Base-by-base conservation (phyloP, 1,284 basidiomycete species). In the Phlebopus sp. region DNA sequence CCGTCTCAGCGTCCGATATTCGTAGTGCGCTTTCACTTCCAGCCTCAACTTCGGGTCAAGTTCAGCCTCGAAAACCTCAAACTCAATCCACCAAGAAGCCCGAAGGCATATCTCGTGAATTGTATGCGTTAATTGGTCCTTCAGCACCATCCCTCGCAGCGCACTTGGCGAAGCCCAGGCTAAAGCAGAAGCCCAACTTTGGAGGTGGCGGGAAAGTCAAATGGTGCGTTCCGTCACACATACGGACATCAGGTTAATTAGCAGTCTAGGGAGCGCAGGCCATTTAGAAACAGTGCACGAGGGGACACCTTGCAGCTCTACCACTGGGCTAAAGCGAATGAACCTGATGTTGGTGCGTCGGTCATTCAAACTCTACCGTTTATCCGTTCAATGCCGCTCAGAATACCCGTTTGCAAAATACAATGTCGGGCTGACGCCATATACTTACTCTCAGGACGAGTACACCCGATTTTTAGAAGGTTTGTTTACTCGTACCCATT, bases 81-180 rank as follows among this genome's bases (percentile, higher is more conserved):
- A 2, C 48, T 5, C 4, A 51, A 0, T 58, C 73, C 0, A 51
- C 73, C 3, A 75, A 77, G 59, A 92, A 90, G 67, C 89, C 88
- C 1, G 90, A 93, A 29, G 96, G 95, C 19, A 96, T 98, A 55
- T 88, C 92, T 0, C 78, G 94, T 55, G 95, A 98, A 68, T 77
- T 99, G 2, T 97, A 91, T 68, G 86, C 91, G 1, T 81, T 99
- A 51, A 96, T 99, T 55, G 97, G 96, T 15, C 85, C 92, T 56
- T 90, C 92, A 47, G 87, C 88, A 5, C 92, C 95, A 2, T 86
- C 87, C 1, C 76, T 97, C 34, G 82, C 82, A 0, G 79, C 84
- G 27, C 82, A 86, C 56, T 75, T 86, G 51, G 78, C 84, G 38
- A 89, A 89, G 59, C 89, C 93, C 31, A 86, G 87, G 49, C 81